A percentile compares a stretch with the other conserved stretches of the same genome.
These are phyloP conservation scores for Viola odorata DNA, from an alignment of 345 rosid species.

Conservation along the genomic window DNA sequence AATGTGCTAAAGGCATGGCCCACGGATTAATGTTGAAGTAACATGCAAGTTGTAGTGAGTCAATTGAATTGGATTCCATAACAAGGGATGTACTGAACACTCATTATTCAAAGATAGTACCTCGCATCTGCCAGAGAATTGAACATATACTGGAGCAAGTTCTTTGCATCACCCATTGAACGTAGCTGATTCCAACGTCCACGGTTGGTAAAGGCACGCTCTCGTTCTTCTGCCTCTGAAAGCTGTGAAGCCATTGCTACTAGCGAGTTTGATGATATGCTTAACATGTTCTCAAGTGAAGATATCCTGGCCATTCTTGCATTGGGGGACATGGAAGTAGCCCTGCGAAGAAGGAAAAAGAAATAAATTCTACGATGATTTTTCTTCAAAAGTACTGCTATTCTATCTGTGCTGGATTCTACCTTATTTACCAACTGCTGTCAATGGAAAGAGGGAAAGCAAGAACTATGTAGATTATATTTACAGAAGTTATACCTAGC, in stretches of 20 bases:
- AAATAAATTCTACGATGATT: slow-evolving; percentile 8
- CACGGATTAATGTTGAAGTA: no score
- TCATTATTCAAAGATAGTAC: slow-evolving; percentile 31
- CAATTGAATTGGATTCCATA: no score
- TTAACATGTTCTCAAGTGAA: slow-evolving; percentile 88
- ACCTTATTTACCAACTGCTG: neutral
- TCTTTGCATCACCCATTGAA: slow-evolving; percentile 97
- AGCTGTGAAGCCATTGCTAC: slow-evolving; percentile 99
- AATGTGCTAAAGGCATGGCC: neutral
- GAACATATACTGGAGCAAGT: slow-evolving; percentile 90
- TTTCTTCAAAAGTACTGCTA: neutral
- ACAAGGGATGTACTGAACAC: neutral
- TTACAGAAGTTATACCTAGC: slow-evolving; percentile 48
- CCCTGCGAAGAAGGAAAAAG: slow-evolving; percentile 58
- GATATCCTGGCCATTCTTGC: slow-evolving; percentile 88
- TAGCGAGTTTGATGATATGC: slow-evolving; percentile 86
- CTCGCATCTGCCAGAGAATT: slow-evolving; percentile 79
- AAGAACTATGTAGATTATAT: slow-evolving; percentile 1
- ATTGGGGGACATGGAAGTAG: slow-evolving; percentile 87
- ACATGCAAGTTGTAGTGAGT: no score
- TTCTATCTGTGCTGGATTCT: neutral
- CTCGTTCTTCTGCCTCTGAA: slow-evolving; percentile 97
- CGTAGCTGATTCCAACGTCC: slow-evolving; percentile 99
- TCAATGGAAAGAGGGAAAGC: neutral
- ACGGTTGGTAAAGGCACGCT: slow-evolving; percentile 78